Percentiles rank a stretch among this genome's conserved stretches.
phyloP scores from a whole-genome alignment of 345 rosid species.

The Nephelium lappaceum region DNA sequence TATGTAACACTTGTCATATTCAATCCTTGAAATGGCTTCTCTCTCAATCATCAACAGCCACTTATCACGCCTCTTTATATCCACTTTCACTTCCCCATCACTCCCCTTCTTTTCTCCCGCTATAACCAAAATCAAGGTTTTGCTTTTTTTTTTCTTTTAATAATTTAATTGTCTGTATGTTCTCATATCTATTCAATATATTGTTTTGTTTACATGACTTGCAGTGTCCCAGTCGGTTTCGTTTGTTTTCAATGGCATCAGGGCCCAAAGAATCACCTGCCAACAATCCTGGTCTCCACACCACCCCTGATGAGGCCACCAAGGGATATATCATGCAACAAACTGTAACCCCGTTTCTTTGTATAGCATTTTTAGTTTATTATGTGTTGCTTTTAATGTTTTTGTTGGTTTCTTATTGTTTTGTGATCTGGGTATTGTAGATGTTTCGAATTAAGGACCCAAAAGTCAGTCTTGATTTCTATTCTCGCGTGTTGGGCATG shows the following conservation, averaged over 20 bases:
- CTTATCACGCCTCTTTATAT: conserved; percentile 11
- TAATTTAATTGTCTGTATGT: background rate
- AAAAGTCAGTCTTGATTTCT: conserved; percentile 81
- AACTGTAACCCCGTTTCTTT: conserved; percentile 48
- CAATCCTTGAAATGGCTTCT: conserved; percentile 4
- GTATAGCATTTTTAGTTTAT: background rate
- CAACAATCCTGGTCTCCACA: conserved; percentile 78
- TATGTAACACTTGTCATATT: background rate
- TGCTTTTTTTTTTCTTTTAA: background rate
- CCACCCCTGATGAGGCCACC: conserved; percentile 70
- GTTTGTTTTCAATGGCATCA: conserved; percentile 72
- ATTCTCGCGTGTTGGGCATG: conserved; percentile 94
- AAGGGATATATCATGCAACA: conserved; percentile 88
- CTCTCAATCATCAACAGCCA: background rate
- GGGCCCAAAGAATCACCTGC: conserved; percentile 69
- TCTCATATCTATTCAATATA: background rate
- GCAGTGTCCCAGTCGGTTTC: conserved; percentile 46
- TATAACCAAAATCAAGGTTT: background rate
- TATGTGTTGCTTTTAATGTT: background rate
- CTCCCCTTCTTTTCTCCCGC: background rate
- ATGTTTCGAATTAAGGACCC: conserved; percentile 98
- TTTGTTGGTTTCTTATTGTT: background rate
- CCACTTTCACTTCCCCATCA: background rate
- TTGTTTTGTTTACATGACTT: background rate
- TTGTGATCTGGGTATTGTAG: conserved; percentile 38